Conservation (phyloP, 805 yeast species). For the Barnettozyma siamensis region DNA sequence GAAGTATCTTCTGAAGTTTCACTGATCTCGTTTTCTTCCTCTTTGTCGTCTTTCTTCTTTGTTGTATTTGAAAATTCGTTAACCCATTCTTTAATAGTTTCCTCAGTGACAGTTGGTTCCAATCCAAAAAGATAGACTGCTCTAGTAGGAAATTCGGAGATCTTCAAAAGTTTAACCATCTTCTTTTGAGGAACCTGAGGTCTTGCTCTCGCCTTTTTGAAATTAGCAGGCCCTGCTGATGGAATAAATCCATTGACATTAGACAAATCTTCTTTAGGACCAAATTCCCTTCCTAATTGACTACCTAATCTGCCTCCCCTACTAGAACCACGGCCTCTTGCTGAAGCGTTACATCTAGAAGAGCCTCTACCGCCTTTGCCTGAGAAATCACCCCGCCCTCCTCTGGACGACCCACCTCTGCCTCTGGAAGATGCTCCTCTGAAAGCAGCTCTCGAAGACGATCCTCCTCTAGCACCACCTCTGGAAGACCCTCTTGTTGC, state of each 20-base stretch:
- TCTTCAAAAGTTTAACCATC: conserved; percentile 9
- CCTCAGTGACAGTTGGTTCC: conserved; percentile 12
- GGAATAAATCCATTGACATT: conserved; percentile 5
- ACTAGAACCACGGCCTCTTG: background rate
- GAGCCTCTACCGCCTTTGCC: background rate
- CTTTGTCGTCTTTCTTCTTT: background rate
- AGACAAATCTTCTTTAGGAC: background rate
- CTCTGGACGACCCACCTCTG: background rate
- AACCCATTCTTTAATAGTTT: conserved; percentile 14
- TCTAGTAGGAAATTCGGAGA: conserved; percentile 9
- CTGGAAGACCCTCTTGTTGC: background rate
- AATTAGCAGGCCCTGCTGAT: background rate
- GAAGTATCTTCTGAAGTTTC: too few species aligned
- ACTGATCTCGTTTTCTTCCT: background rate
- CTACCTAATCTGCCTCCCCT: background rate
- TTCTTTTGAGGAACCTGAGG: conserved; percentile 2
- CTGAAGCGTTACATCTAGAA: background rate
- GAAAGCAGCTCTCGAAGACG: too few species aligned
- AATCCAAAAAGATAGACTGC: conserved; percentile 15
- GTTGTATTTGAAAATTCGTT: background rate
- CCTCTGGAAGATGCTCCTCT: background rate
- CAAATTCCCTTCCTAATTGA: background rate
- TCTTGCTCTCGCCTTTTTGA: background rate
- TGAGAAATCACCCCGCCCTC: background rate
- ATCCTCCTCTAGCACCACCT: background rate